Percentiles rank a stretch among this genome's conserved stretches.
Evolutionary conservation across 1,139 yeast species (phyloP).

Genomic region (Saccharomycopsis crataegensis): DNA sequence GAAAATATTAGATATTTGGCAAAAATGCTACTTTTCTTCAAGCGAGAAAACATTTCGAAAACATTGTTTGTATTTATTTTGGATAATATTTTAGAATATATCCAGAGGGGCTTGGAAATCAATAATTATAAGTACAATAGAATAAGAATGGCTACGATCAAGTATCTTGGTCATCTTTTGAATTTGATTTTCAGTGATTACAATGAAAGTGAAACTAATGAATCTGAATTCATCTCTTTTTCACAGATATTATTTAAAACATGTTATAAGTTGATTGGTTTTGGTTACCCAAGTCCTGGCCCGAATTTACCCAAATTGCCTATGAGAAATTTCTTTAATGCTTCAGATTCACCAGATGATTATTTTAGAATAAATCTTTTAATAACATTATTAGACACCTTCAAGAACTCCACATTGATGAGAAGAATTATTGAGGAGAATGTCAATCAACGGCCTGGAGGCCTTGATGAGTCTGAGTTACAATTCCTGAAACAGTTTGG

Average conservation of each 20-base stretch:
- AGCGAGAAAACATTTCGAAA: constrained; percentile 29
- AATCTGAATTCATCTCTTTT: not conserved
- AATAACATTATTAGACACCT: constrained; percentile 8
- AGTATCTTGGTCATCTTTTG: constrained; percentile 51
- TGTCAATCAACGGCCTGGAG: not conserved
- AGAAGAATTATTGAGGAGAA: not conserved
- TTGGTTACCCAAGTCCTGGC: constrained; percentile 49
- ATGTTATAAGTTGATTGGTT: constrained; percentile 52
- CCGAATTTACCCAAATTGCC: constrained; percentile 4
- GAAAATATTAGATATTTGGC: constrained; percentile 49
- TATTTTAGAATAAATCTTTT: constrained; percentile 65
- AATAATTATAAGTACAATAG: constrained; percentile 45
- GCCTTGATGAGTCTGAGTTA: not conserved
- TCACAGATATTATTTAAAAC: constrained; percentile 33
- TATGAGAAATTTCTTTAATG: constrained; percentile 25
- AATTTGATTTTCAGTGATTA: not conserved
- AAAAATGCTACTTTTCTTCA: constrained; percentile 35
- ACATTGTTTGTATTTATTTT: constrained; percentile 40
- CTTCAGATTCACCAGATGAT: constrained; percentile 52
- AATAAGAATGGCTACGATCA: constrained; percentile 52
- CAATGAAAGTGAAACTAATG: not conserved
- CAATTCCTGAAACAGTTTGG: constrained; percentile 31
- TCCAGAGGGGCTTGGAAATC: constrained; percentile 58
- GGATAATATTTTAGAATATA: constrained; percentile 60
- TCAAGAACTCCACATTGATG: not conserved